A percentile compares a stretch with the other conserved stretches of the same genome.
These are phyloP conservation scores for Vigna unguiculata DNA, from an alignment of 306 rosid species.

Conservation along the genomic window DNA sequence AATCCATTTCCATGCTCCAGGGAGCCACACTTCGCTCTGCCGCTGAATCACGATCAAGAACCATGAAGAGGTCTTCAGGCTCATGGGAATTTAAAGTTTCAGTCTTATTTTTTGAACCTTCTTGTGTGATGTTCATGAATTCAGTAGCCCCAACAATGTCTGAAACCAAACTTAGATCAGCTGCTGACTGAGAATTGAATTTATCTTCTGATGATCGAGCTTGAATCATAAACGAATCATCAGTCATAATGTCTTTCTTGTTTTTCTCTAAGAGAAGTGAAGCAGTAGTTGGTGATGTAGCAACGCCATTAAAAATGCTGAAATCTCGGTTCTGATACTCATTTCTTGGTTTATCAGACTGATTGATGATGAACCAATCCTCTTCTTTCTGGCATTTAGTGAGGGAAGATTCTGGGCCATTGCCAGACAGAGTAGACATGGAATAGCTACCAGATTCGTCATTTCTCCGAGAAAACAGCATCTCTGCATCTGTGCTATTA, in stretches of 20 bases:
- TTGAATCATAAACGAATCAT: constrained; percentile 94
- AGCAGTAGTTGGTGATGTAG: constrained; percentile 52
- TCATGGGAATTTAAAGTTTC: constrained; percentile 56
- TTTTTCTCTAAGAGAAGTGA: constrained; percentile 51
- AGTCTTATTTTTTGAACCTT: constrained; percentile 53
- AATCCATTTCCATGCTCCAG: constrained; percentile 93
- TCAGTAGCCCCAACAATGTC: constrained; percentile 69
- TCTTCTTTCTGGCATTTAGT: constrained; percentile 65
- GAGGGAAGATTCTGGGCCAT: constrained; percentile 50
- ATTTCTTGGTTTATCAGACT: constrained; percentile 51
- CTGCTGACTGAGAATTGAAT: constrained; percentile 60
- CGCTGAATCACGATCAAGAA: constrained; percentile 84
- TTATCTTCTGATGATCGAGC: constrained; percentile 62
- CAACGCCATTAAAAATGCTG: constrained; percentile 57
- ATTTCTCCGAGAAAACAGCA: constrained; percentile 62
- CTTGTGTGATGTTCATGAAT: constrained; percentile 53
- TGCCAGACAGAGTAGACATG: constrained; percentile 46
- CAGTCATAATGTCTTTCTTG: constrained; percentile 65
- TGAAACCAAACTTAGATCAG: constrained; percentile 64
- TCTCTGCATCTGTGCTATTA: constrained; percentile 56
- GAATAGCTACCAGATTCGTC: constrained; percentile 56
- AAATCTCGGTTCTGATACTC: constrained; percentile 51
- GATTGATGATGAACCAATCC: constrained; percentile 71
- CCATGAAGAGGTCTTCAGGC: constrained; percentile 93
- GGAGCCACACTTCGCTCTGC: constrained; percentile 59